A percentile compares a stretch with the other conserved stretches of the same genome.
Conservation (phyloP, 2,329 filamentous ascomycete genomes). For the Penicillium sp. region DNA sequence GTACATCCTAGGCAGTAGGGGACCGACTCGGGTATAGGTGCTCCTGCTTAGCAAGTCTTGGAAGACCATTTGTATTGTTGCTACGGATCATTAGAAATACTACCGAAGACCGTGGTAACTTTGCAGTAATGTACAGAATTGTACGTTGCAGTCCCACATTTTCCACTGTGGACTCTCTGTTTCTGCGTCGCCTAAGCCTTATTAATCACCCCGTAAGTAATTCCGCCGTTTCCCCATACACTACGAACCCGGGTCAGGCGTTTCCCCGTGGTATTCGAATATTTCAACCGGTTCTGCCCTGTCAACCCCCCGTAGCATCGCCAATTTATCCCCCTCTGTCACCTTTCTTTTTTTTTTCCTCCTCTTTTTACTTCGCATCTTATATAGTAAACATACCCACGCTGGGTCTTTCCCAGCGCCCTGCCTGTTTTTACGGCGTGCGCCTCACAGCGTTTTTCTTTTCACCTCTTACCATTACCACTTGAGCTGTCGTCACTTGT, state of each 20-base stretch:
- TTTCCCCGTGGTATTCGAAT: conserved; percentile 6
- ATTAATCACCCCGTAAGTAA: conserved; percentile 13
- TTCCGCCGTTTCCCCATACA: conserved; percentile 7
- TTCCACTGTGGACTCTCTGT: background rate
- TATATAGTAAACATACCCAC: conserved; percentile 5
- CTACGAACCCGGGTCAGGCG: background rate
- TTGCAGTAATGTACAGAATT: background rate
- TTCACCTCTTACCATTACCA: background rate
- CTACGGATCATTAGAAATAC: background rate
- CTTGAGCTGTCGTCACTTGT: conserved; percentile 14
- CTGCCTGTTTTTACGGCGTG: background rate
- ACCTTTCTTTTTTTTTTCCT: conserved; percentile 10
- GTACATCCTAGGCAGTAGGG: too few relatives aligned
- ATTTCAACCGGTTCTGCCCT: conserved; percentile 18
- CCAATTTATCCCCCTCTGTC: conserved; percentile 23
- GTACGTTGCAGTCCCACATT: conserved; percentile 11
- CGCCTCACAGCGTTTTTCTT: background rate
- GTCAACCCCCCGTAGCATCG: conserved; percentile 17
- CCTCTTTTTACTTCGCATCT: conserved; percentile 2
- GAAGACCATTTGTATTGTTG: too few relatives aligned
- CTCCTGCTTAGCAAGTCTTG: background rate
- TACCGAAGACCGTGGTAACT: background rate
- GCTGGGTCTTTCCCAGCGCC: background rate
- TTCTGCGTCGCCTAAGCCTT: conserved; percentile 6
- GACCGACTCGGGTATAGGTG: background rate